Evolutionary conservation across 202 grass and related monocot species (phyloP).

Genomic region (Schoenoplectus triqueter): DNA sequence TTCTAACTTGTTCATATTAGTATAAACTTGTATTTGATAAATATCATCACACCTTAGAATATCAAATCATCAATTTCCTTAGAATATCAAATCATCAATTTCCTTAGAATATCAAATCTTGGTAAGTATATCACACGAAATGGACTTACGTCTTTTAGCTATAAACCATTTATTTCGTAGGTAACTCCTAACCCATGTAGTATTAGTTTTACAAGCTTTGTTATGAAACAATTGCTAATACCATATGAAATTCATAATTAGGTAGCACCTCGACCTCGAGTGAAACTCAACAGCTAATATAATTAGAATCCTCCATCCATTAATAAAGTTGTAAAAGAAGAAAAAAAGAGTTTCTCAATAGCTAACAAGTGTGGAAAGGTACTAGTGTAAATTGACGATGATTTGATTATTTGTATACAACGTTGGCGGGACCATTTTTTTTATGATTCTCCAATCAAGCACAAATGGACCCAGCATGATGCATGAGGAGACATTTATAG

Average conservation of each 20-base stretch:
- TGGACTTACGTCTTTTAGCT: too few relatives aligned
- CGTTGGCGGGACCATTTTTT: neutral
- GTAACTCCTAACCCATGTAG: neutral
- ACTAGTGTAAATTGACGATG: neutral
- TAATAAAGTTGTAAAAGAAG: neutral
- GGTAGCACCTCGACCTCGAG: neutral
- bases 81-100: too few relatives aligned
- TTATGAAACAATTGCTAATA: neutral
- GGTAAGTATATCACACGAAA: too few relatives aligned
- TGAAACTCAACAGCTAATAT: neutral
- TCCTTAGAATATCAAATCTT: too few relatives aligned
- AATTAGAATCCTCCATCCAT: neutral
- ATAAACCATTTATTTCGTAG: neutral
- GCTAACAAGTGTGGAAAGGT: neutral
- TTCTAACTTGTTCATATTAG: too few relatives aligned
- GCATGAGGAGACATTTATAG: neutral
- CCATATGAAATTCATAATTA: neutral
- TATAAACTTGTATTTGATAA: too few relatives aligned
- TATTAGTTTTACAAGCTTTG: neutral
- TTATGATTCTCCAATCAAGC: conserved; percentile 15
- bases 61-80: too few relatives aligned
- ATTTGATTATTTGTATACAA: neutral
- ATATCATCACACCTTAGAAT: too few relatives aligned
- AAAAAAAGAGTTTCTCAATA: neutral
- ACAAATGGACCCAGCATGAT: conserved; percentile 4